Base-by-base conservation (phyloP, 2,329 filamentous ascomycete genomes). In the Arthrocladium fulminans region DNA sequence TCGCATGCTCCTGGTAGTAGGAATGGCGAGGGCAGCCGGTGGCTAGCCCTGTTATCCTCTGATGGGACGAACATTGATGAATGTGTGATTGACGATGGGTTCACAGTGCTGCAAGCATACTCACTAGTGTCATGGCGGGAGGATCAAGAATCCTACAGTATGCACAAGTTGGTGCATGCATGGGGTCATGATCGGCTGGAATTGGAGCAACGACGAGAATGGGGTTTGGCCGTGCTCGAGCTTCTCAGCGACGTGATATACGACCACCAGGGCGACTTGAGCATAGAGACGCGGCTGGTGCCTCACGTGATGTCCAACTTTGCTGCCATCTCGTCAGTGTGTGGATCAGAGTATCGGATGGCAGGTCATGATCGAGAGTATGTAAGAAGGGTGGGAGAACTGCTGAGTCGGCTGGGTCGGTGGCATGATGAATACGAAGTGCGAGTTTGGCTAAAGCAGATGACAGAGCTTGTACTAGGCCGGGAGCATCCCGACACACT, bases 81-180 rank as follows among this genome's bases (percentile, higher is more conserved):
- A 38, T 38, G 19, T 17, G 19, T 8, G 8, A 10, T 45, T 4
- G 20, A 45, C 32, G 6, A 8, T 3, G 15, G 22, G n/a, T 45
- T 45, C n/a, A 7, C 39, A 19, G 7, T 2, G 2, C 25, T 46
- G 17, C 27, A 39, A 46, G 4, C 5, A 22, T 24, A 40, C 19
- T 46, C 43, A 35, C 23, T 46, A 12, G 22, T 46, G n/a, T 17
- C 13, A n/a, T 38, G 30, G 3, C 17, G 27, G 32, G 30, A 40
- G 2, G 43, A 46, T 39, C 43, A 39, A 20, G 5, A 46, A 3
- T 17, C 13, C 29, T 46, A 46, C 39, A 15, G 29, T 3, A 46
- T 46, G 43, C 43, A 46, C 30, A 46, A 46, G 32, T 24, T 46
- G 25, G 43, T 46, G 15, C 43, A 46, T 19, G 43, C 43, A 2